Conservation (phyloP, 495 filamentous ascomycete genomes). For the Aspergillus panamensis region DNA sequence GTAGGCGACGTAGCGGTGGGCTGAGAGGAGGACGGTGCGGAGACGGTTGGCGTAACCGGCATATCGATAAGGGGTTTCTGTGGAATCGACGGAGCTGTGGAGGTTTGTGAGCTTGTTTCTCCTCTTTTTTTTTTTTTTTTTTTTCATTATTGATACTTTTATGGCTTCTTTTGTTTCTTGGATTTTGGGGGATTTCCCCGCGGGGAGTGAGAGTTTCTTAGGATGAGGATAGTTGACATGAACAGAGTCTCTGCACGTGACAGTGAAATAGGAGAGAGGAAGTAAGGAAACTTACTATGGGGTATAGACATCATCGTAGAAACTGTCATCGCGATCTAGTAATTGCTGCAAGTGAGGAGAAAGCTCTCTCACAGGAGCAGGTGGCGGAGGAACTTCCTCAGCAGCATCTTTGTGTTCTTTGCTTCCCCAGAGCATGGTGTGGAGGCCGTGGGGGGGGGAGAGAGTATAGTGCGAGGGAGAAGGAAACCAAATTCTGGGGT, state of each 20-base stretch:
- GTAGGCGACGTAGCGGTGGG: slow-evolving; percentile 96
- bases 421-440: slow-evolving; percentile 38
- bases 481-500: neutral
- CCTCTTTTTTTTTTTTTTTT: neutral
- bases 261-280: neutral
- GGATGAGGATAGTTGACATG: slow-evolving; percentile 2
- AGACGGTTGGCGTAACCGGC: slow-evolving; percentile 86
- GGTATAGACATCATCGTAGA: slow-evolving; percentile 73
- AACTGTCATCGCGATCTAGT: slow-evolving; percentile 71
- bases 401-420: slow-evolving; percentile 31
- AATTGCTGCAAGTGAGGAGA: slow-evolving; percentile 67
- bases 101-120: slow-evolving; percentile 14
- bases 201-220: slow-evolving; percentile 3
- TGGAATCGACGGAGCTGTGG: slow-evolving; percentile 70
- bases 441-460: neutral
- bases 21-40: slow-evolving; percentile 83
- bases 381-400: slow-evolving; percentile 47
- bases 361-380: slow-evolving; percentile 58
- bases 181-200: neutral
- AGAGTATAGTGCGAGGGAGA: neutral
- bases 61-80: slow-evolving; percentile 81
- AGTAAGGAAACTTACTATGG: slow-evolving; percentile 63
- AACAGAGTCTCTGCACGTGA: neutral
- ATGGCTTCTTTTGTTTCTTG: neutral
- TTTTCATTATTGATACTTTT: neutral